Base-by-base conservation (phyloP, 495 filamentous ascomycete genomes). In the Cercophora samala region DNA sequence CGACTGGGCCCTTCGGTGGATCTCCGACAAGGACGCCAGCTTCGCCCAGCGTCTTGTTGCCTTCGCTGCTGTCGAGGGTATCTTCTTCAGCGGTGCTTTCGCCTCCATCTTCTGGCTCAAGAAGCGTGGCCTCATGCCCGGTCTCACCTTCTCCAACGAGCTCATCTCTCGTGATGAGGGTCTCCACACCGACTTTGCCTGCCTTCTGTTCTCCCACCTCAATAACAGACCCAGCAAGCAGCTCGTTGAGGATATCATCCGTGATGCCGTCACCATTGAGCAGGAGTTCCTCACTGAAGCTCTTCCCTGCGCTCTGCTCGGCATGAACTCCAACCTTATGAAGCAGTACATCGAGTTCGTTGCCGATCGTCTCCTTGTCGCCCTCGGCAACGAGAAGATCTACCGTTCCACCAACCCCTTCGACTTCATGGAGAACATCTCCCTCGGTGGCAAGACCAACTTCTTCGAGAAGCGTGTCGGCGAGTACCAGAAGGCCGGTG, bases 361-460 rank as follows among this genome's bases (percentile, higher is more conserved):
- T 64, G 95, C 95, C 71, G 95, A 99, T 78, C 91, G 95, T 64
- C 89, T 99, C 21, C 87, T 99, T 22, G 80, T 97, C 37, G 87
- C 95, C 53, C 90, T 99, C 53, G 95, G 95, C 70, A 97, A 96
- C 79, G 85, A 89, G 70, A 98, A 97, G 85, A 85, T 91, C 77
- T 99, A 96, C 88, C 88, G 94, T 73, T 83, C 88, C 26, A 85
- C 90, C 77, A 99, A 99, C 82, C 95, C 95, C 71, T 99, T 99
- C 80, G 95, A 99, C 86, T 99, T 99, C 82, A 99, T 99, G 95
- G 95, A 99, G 87, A 94, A 93, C 74, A 99, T 99, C 82, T 98
- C 95, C 11, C 85, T 99, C 32, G 91, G 93, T 26, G 95, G 95
- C 80, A 99, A 99, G 90, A 99, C 95, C 79, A 99, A 99, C 86